Base-by-base conservation (phyloP, 306 rosid species). In the Sphenostylis stenocarpa region DNA sequence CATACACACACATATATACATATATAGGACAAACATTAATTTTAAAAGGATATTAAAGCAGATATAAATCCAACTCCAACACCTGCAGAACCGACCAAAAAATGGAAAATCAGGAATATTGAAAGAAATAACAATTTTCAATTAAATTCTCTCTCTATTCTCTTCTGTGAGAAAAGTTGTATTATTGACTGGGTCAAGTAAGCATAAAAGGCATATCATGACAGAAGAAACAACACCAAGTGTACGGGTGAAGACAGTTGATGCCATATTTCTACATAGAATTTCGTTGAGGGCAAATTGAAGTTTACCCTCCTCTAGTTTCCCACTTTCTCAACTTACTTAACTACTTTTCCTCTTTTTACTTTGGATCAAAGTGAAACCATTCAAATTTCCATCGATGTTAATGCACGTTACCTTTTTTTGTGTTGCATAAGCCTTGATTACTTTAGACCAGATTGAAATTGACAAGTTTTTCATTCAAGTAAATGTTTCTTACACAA, bases 11-110 rank as follows among this genome's bases (percentile, higher is more conserved):
- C 55, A 20, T 23, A 11, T 13, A 1, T 68, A 45, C 61, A 17
- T 15, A 62, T 28, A 53, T 67, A 55, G 17, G 67, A 58, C 29
- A 79, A 34, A 16, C 49, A 29, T 57, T 67, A 41, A 67, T 53
- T n/a, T 33, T 60, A 67, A 82, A 89, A 90, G 97, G 95, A 90
- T 91, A 90, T 91, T 81, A 91, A 85, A 70, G 95, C 91, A 74
- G 93, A 90, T 77, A 80, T 85, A 87, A 91, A 90, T 63, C 91
- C 95, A 84, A 91, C 97, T 80, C 90, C 97, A 79, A 88, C 86
- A 73, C 97, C 95, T 90, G 90, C 68, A 86, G 61, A 81, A 62
- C 61, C 85, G 72, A 58, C 74, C 33, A 48, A 49, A 65, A 70
- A 33, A 73, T 56, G 63, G 12, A 33, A 64, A 19, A 67, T 80